These are phyloP conservation scores for Teratosphaeriaceae sp. DNA, from an alignment of 2,329 filamentous ascomycete species.

Conservation along the genomic window DNA sequence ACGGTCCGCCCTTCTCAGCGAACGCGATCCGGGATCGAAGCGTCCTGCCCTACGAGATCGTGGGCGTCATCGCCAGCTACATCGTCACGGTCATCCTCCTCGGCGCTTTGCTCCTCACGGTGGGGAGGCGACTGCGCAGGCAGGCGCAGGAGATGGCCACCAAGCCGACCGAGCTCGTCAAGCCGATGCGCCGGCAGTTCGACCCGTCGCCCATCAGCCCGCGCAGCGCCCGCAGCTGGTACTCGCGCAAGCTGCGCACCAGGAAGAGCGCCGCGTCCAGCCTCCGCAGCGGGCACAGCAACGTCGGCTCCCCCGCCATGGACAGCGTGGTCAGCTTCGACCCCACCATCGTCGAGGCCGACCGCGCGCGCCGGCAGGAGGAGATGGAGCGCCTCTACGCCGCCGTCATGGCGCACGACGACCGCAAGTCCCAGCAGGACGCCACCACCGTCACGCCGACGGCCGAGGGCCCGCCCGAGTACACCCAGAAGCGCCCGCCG, in stretches of 20 bases:
- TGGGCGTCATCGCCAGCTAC: constrained; percentile 79
- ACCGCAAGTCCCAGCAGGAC: constrained; percentile 19
- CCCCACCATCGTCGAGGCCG: constrained; percentile 64
- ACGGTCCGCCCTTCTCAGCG: constrained; percentile 54
- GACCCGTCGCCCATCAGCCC: constrained; percentile 29
- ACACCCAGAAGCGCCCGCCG: constrained; percentile 15
- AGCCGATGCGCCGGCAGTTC: constrained; percentile 32
- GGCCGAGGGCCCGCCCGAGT: constrained; percentile 9
- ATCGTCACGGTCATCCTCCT: constrained; percentile 68
- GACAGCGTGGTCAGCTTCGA: constrained; percentile 69
- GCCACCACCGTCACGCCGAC: neutral
- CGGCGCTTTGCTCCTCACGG: constrained; percentile 50
- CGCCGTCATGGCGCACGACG: constrained; percentile 84
- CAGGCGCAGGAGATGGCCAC: constrained; percentile 44
- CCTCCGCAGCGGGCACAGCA: constrained; percentile 38
- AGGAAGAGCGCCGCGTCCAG: constrained; percentile 24
- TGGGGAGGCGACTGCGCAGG: constrained; percentile 38
- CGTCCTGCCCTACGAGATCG: constrained; percentile 73
- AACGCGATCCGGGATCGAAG: constrained; percentile 53
- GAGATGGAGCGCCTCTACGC: constrained; percentile 89
- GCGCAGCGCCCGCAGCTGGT: constrained; percentile 22
- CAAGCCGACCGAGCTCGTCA: constrained; percentile 53
- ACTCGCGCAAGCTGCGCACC: constrained; percentile 16
- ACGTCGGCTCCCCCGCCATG: constrained; percentile 31
- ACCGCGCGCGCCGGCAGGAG: constrained; percentile 67